Base-by-base conservation (phyloP, 1,284 basidiomycete species). In the Sporisorium exsertum region DNA sequence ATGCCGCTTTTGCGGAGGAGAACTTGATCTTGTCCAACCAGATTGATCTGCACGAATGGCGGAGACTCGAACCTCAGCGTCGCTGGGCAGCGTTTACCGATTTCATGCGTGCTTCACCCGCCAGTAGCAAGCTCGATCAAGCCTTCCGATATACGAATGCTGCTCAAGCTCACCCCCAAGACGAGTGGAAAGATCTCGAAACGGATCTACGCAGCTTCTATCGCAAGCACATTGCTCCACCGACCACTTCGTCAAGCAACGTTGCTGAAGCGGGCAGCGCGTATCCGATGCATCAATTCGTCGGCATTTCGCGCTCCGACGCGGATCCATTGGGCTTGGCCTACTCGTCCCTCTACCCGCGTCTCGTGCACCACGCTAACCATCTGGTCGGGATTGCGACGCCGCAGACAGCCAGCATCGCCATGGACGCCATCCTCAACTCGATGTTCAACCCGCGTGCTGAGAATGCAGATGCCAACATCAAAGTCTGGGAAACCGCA, bases 1-100 rank as follows among this genome's bases (percentile, higher is more conserved):
- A 93, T 81, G 85, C 94, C 33, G 86, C 86, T 26, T 91, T 93
- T 70, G 91, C 91, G 77, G 89, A 91, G 81, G 85, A 85, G 27
- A 89, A 89, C 7, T 81, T 93, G 54, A 57, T 78, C 24, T 32
- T 72, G 24, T 59, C 68, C 5, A 72, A 78, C 27, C 65, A 72
- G 37, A 65, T 72, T 10, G 73, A 71, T 29, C 40, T 76, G 40
- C 59, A 71, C 26, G 68, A 67, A 27, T 76, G 73, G 73, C 64
- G 73, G 0, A 22, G 73, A 4, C 47, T 64, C n/a, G 68, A 71
- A 18, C 59, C 62, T 5, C 56, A 52, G 35, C 52, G 57, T 10
- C 50, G 52, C 2, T 75, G 72, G 72, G 59, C 62, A 15, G 56
- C 42, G 2, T 75, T 75, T 45, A 58, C 50, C 20, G 67, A 75